phyloP scores from a whole-genome alignment of 169 alveolate genomes.

The Fabrea salina region DNA sequence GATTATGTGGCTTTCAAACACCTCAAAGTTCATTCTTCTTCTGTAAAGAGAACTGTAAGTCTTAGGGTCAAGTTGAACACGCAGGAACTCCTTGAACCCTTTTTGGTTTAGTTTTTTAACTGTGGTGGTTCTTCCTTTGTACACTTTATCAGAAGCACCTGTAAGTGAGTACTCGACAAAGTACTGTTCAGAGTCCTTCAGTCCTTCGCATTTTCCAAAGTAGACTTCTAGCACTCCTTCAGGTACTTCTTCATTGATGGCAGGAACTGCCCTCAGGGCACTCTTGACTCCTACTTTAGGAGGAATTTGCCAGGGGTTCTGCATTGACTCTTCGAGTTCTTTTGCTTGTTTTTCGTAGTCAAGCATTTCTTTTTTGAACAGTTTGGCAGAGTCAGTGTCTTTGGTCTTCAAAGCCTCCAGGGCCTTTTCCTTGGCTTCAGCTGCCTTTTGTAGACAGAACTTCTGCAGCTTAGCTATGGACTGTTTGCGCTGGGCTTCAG shows the following conservation, averaged over 20 bases:
- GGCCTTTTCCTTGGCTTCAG: slow-evolving; percentile 14
- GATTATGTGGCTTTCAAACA: neutral
- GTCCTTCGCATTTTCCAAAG: slow-evolving; percentile 9
- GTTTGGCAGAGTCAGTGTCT: slow-evolving; percentile 8
- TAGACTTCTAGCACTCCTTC: neutral
- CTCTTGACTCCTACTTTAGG: neutral
- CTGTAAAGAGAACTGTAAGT: neutral
- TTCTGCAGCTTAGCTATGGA: neutral
- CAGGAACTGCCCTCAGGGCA: neutral
- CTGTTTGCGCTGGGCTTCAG: slow-evolving; percentile 3
- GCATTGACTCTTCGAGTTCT: neutral
- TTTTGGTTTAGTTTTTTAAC: neutral
- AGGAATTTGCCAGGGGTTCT: slow-evolving; percentile 15
- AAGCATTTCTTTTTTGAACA: slow-evolving; percentile 8
- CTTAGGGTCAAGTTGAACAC: neutral
- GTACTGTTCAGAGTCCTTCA: neutral
- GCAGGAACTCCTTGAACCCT: neutral
- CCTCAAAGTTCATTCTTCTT: slow-evolving; percentile 9
- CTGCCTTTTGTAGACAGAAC: neutral
- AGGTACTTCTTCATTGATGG: neutral
- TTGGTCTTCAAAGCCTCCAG: neutral
- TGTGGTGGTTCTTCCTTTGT: neutral
- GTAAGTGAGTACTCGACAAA: neutral
- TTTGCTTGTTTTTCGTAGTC: neutral
- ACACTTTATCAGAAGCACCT: neutral